A percentile compares a stretch with the other conserved stretches of the same genome.
phyloP scores from a whole-genome alignment of 768 basidiomycete genomes.

The Tricholoma hemisulphureum region DNA sequence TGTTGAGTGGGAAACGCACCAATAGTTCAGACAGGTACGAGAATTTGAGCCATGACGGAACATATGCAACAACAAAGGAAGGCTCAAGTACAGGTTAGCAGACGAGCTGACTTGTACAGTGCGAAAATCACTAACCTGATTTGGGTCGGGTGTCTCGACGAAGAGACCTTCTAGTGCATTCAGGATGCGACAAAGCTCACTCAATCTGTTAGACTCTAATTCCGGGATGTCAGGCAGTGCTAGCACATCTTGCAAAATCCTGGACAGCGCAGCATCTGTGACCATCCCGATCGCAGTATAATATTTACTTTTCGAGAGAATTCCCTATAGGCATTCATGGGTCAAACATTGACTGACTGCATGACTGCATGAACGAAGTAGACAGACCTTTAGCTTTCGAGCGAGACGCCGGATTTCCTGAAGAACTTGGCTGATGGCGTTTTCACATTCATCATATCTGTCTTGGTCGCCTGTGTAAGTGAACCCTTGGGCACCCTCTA shows the following conservation, averaged over 20 bases:
- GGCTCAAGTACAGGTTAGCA: conserved; percentile 38
- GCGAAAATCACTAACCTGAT: conserved; percentile 43
- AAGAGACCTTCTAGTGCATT: conserved; percentile 81
- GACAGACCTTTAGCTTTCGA: conserved; percentile 69
- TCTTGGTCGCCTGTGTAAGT: conserved; percentile 66
- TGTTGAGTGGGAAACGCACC: conserved; percentile 58
- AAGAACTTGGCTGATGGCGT: conserved; percentile 58
- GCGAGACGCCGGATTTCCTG: conserved; percentile 62
- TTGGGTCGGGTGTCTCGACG: conserved; percentile 55
- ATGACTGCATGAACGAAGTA: not conserved
- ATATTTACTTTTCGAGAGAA: conserved; percentile 71
- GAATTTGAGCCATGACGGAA: conserved; percentile 94
- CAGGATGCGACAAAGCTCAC: conserved; percentile 79
- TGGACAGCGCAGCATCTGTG: conserved; percentile 63
- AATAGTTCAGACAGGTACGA: conserved; percentile 90
- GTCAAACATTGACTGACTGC: not conserved
- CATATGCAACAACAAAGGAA: conserved; percentile 77
- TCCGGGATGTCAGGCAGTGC: conserved; percentile 84
- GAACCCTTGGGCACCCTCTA: conserved; percentile 63
- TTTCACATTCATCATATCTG: conserved; percentile 75
- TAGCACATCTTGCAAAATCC: conserved; percentile 71
- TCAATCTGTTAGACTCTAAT: conserved; percentile 77
- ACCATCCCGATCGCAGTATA: conserved; percentile 70
- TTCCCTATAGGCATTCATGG: conserved; percentile 39
- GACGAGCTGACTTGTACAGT: not conserved